Percentiles rank a stretch among this genome's conserved stretches.
Evolutionary conservation across 169 alveolate genomes (phyloP).

Genomic region (Plasmodium falciparum): DNA sequence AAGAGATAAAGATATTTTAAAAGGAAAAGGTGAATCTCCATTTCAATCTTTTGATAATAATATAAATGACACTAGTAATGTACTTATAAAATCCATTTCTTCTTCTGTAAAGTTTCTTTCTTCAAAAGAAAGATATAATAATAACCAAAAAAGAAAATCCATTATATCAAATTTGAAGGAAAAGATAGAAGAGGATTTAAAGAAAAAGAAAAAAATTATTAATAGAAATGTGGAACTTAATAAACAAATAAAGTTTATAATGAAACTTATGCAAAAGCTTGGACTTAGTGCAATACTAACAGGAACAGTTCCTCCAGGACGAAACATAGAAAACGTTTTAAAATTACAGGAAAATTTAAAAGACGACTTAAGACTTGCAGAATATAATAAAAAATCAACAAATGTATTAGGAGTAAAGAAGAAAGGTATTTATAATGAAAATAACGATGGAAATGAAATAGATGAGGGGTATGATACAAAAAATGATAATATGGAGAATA

Average conservation of each 20-base stretch:
- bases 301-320: conserved; percentile 73
- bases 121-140: conserved; percentile 29
- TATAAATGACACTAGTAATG: conserved; percentile 15
- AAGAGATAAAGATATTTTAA: conserved; percentile 19
- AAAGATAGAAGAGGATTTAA: conserved; percentile 73
- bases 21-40: conserved; percentile 31
- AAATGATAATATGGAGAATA: conserved; percentile 7
- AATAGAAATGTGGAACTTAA: conserved; percentile 71
- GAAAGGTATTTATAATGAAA: background rate
- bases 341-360: conserved; percentile 64
- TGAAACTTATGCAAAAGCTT: conserved; percentile 77
- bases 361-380: conserved; percentile 43
- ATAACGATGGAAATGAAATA: background rate
- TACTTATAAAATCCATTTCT: too few species aligned
- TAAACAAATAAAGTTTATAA: conserved; percentile 69
- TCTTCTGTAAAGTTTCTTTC: background rate
- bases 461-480: background rate
- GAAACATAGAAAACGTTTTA: conserved; percentile 73
- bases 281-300: conserved; percentile 67
- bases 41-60: conserved; percentile 35
- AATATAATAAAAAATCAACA: conserved; percentile 18
- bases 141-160: conserved; percentile 66
- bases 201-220: conserved; percentile 63
- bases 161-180: conserved; percentile 63
- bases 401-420: conserved; percentile 13